Percentiles rank a stretch among this genome's conserved stretches.
phyloP scores from a whole-genome alignment of 441 rosid species.

The Melastoma candidum region DNA sequence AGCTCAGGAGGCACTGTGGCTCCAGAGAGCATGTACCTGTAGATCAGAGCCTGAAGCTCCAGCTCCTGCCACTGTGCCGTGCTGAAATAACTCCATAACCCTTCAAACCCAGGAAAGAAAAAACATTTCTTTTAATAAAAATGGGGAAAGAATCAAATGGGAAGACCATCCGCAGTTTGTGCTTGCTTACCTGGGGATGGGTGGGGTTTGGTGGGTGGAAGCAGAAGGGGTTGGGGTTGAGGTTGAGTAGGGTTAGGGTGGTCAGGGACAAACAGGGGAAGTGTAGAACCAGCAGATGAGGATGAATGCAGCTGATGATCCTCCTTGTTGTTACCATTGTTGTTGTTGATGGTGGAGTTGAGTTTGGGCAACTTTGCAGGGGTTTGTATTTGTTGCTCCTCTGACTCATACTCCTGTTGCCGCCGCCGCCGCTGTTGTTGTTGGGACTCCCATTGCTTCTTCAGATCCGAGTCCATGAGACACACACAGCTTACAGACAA shows the following conservation, averaged over 20 bases:
- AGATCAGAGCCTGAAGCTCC: constrained; percentile 90
- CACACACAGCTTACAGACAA: too few relatives aligned
- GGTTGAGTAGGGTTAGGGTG: background rate
- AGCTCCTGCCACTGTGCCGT: constrained; percentile 85
- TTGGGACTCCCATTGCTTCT: too few relatives aligned
- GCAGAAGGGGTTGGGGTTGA: constrained; percentile 1
- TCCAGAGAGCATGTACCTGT: constrained; percentile 76
- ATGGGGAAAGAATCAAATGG: background rate
- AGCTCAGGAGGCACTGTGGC: constrained; percentile 75
- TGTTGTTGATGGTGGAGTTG: background rate
- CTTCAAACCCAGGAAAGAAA: constrained; percentile 21
- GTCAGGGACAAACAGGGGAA: constrained; percentile 14
- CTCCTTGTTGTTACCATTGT: background rate
- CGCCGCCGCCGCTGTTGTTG: background rate
- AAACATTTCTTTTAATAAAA: background rate
- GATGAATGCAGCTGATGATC: constrained; percentile 1
- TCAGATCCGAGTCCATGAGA: too few relatives aligned
- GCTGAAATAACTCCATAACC: constrained; percentile 68
- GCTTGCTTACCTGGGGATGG: too few relatives aligned
- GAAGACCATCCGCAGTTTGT: too few relatives aligned
- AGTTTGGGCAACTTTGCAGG: constrained; percentile 11
- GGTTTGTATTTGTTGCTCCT: background rate
- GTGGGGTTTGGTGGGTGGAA: background rate
- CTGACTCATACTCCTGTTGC: background rate
- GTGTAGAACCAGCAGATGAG: constrained; percentile 9